Conservation (phyloP, 352 stramenopile species). For the Ochromonadaceae sp. region DNA sequence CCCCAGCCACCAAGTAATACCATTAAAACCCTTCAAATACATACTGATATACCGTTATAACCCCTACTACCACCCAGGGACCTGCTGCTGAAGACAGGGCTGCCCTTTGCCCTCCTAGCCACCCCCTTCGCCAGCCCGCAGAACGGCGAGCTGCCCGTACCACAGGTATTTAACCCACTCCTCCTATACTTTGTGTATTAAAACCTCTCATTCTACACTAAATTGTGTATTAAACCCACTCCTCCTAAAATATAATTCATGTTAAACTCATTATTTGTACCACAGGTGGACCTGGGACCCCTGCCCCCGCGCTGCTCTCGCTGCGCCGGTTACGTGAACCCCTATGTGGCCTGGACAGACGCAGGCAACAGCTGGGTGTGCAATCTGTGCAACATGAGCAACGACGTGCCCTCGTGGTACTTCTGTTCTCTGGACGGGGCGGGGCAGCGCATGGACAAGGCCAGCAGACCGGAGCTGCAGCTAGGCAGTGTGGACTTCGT, state of each 20-base stretch:
- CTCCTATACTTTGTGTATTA: neutral
- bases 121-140: neutral
- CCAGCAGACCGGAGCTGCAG: slow-evolving; percentile 62
- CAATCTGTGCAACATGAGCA: slow-evolving; percentile 69
- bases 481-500: slow-evolving; percentile 58
- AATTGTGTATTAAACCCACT: neutral
- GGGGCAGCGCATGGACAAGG: slow-evolving; percentile 75
- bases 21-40: no score
- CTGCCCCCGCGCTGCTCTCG: slow-evolving; percentile 62
- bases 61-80: no score
- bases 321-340: slow-evolving; percentile 81
- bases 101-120: neutral
- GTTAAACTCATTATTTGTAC: slow-evolving; percentile 54
- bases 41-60: no score
- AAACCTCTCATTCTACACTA: neutral
- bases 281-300: no score
- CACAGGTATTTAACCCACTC: slow-evolving; percentile 46
- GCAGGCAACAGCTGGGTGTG: slow-evolving; percentile 62
- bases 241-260: slow-evolving; percentile 13
- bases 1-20: slow-evolving; percentile 12
- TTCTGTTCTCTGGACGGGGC: slow-evolving; percentile 91
- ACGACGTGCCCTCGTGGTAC: slow-evolving; percentile 83
- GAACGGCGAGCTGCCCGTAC: no score
- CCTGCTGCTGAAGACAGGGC: slow-evolving; percentile 22
- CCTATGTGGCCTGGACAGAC: slow-evolving; percentile 65